These are phyloP conservation scores for Licmophora abbreviata DNA, from an alignment of 108 stramenopile genomes.

Conservation along the genomic window DNA sequence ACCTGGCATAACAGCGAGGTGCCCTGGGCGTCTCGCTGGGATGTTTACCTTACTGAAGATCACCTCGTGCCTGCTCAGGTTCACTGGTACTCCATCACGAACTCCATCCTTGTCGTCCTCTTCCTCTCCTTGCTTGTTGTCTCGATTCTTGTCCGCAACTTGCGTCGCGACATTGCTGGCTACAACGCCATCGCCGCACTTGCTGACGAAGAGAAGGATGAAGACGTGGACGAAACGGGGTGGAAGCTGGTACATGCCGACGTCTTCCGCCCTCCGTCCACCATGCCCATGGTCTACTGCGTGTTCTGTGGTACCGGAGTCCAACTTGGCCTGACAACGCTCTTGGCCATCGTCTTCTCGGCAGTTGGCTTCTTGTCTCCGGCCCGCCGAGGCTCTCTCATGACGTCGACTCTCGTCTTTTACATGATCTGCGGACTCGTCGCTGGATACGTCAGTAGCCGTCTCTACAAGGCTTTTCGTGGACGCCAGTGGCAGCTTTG, in stretches of 20 bases:
- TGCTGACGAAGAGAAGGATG: constrained; percentile 88
- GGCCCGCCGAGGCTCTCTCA: constrained; percentile 87
- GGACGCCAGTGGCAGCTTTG: constrained; percentile 92
- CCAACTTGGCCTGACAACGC: constrained; percentile 58
- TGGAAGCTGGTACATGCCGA: constrained; percentile 99
- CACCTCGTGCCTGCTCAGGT: constrained; percentile 91
- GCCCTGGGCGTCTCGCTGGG: constrained; percentile 97
- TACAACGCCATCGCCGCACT: constrained; percentile 89
- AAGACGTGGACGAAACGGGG: constrained; percentile 86
- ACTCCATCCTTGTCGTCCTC: constrained; percentile 89
- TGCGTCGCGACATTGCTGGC: constrained; percentile 90
- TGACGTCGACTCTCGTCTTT: constrained; percentile 83
- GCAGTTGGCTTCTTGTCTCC: constrained; percentile 92
- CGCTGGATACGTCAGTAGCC: constrained; percentile 82
- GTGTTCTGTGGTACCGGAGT: constrained; percentile 93
- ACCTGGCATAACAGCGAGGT: constrained; percentile 82
- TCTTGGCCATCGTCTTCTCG: constrained; percentile 74
- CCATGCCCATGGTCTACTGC: constrained; percentile 91
- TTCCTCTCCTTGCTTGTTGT: constrained; percentile 94
- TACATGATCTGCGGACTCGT: constrained; percentile 88
- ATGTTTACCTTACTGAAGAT: constrained; percentile 92
- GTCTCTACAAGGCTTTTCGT: constrained; percentile 92
- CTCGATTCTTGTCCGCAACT: constrained; percentile 90
- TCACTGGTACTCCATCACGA: constrained; percentile 96
- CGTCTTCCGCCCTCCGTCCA: constrained; percentile 97